A percentile compares a stretch with the other conserved stretches of the same genome.
Evolutionary conservation across 208 protist species (phyloP).

Genomic region (Vickermania spadyakhi): DNA sequence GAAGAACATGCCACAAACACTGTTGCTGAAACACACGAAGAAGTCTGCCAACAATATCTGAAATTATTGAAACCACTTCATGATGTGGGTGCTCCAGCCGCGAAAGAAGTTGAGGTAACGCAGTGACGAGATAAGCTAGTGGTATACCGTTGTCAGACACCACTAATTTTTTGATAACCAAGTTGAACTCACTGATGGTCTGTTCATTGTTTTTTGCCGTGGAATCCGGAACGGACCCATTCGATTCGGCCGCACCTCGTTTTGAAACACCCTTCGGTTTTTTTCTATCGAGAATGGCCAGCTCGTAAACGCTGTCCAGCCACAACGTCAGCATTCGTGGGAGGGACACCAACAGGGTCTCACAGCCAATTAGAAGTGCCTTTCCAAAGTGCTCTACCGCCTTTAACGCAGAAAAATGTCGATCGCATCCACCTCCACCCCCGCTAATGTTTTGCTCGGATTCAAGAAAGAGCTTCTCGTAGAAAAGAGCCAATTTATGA

Average conservation of each 20-base stretch:
- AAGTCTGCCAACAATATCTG: slow-evolving; percentile 43
- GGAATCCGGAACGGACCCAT: background rate
- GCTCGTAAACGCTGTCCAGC: slow-evolving; percentile 64
- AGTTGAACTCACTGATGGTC: slow-evolving; percentile 22
- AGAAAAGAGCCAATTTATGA: slow-evolving; percentile 91
- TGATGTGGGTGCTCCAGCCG: slow-evolving; percentile 62
- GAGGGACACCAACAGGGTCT: slow-evolving; percentile 88
- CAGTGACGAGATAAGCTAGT: slow-evolving; percentile 45
- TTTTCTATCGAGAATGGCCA: slow-evolving; percentile 13
- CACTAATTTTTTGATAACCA: slow-evolving; percentile 13
- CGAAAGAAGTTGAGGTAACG: slow-evolving; percentile 87
- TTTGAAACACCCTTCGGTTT: background rate
- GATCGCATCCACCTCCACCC: background rate
- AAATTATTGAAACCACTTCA: slow-evolving; percentile 45
- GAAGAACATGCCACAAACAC: slow-evolving; percentile 81
- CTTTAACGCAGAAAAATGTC: slow-evolving; percentile 21
- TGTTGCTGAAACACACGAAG: slow-evolving; percentile 76
- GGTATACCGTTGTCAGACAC: slow-evolving; percentile 21
- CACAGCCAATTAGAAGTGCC: slow-evolving; percentile 65
- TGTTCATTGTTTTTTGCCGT: background rate
- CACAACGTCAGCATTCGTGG: slow-evolving; percentile 94
- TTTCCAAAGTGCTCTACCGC: slow-evolving; percentile 80
- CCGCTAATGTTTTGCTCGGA: background rate
- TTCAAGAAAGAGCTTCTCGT: slow-evolving; percentile 70
- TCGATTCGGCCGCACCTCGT: background rate